phyloP scores from a whole-genome alignment of 2,329 filamentous ascomycete species.

The Myriosclerotinia scirpicola region DNA sequence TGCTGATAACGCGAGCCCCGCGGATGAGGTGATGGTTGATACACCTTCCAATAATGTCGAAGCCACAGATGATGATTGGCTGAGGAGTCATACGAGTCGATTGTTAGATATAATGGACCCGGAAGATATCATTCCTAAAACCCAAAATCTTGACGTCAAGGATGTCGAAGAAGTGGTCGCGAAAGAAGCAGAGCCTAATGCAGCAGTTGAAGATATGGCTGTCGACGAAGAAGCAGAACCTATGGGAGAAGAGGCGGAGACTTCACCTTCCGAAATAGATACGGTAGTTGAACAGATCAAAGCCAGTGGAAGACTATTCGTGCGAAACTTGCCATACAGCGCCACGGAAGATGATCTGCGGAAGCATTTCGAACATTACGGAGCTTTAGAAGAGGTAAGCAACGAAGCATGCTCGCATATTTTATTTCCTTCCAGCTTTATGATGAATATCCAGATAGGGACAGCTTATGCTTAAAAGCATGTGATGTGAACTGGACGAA shows the following conservation, averaged over 20 bases:
- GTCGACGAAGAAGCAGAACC: constrained; percentile 29
- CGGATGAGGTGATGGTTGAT: constrained; percentile 22
- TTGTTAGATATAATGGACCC: constrained; percentile 77
- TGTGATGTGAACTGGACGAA: constrained; percentile 90
- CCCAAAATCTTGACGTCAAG: constrained; percentile 27
- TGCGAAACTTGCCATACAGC: constrained; percentile 84
- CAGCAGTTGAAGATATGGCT: constrained; percentile 24
- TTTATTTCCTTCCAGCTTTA: constrained; percentile 44
- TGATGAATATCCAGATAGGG: constrained; percentile 99
- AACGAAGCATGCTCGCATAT: constrained; percentile 32
- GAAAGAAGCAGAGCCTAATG: constrained; percentile 23
- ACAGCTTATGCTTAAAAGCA: constrained; percentile 92
- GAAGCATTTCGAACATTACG: constrained; percentile 69
- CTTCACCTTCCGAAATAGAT: constrained; percentile 40
- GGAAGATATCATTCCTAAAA: constrained; percentile 36
- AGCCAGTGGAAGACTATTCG: constrained; percentile 75
- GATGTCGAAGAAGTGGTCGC: constrained; percentile 27
- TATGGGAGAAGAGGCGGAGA: constrained; percentile 33
- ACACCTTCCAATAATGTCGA: constrained; percentile 25
- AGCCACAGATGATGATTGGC: constrained; percentile 72
- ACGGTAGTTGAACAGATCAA: constrained; percentile 59
- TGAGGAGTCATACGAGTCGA: constrained; percentile 83
- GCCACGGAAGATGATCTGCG: constrained; percentile 75
- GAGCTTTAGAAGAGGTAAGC: constrained; percentile 83
- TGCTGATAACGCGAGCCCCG: constrained; percentile 32